Evolutionary conservation across 164 flowering plant species (phyloP).

Genomic region (Cinnamomum micranthum): DNA sequence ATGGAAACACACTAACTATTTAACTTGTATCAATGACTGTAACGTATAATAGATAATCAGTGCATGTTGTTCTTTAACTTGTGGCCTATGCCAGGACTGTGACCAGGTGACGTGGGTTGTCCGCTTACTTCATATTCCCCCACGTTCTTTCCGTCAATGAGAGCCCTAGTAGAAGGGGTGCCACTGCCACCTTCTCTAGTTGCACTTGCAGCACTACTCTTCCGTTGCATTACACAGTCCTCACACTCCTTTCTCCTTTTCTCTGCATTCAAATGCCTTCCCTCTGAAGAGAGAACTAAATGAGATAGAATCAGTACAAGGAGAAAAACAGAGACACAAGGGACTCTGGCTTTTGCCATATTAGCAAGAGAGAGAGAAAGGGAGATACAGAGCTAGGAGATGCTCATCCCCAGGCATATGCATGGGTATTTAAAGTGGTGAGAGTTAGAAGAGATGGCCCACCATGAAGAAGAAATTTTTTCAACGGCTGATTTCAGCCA

Average conservation of each 20-base stretch:
- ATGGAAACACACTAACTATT: too few species aligned
- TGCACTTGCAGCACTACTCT: background rate
- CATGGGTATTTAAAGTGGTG: constrained; percentile 2
- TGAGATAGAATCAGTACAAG: background rate
- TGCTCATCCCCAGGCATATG: background rate
- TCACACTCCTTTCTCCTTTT: background rate
- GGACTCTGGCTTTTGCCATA: background rate
- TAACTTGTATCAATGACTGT: too few species aligned
- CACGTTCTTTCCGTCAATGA: background rate
- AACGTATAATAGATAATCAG: too few species aligned
- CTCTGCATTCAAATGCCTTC: background rate
- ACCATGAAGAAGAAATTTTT: background rate
- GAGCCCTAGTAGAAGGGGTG: background rate
- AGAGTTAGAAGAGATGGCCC: background rate
- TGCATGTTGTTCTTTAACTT: too few species aligned
- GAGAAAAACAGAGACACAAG: background rate
- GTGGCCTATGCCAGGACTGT: constrained; percentile 1
- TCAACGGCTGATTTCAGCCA: background rate
- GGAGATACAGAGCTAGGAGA: background rate
- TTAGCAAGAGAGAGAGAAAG: background rate
- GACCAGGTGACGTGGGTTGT: background rate
- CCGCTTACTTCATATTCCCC: background rate
- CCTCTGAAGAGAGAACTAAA: background rate
- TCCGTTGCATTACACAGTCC: background rate
- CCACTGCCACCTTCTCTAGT: background rate